Base-by-base conservation (phyloP, 169 alveolate genomes). In the Cryptosporidium sp. region DNA sequence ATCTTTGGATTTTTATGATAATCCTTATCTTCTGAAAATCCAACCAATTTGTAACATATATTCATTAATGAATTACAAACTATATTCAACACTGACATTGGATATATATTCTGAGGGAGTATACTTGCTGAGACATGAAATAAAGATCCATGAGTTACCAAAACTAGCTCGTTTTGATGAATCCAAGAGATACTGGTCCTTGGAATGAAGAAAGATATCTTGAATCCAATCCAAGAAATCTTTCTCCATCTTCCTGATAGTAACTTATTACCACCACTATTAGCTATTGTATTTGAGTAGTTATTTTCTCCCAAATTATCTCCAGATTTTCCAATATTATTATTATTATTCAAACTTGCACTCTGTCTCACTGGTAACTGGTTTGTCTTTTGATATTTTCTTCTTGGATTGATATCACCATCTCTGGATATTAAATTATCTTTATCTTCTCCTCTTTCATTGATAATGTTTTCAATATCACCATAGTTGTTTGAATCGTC, bases 171-270 rank as follows among this genome's bases (percentile, higher is more conserved):
- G 33, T 86, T 85, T 51, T 92, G 93, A 45, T 92, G 94, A 8
- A 92, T 92, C 94, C 94, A 92, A 18, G 94, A 71, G 39, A 84
- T 69, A n/a, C 93, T 91, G 29, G 71, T 67, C n/a, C 93, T 85
- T 43, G 94, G 94, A 59, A 92, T 84, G 21, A 85, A 84, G 71
- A 92, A 92, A 37, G 92, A 86, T 58, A 86, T 55, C 16, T 71
- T 84, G 18, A 89, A 58, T 21, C 93, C 92, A 31, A 92, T 59
- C 93, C 94, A 89, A 1, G 93, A 91, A n/a, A 91, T 91, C 29
- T 86, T 87, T 21, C 84, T 91, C 51, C 31, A 26, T 23, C 33
- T 55, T 26, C 67, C 67, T 26, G 67, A 55, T 16, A 8, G 2
- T n/a, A 55, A 26, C 29, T 55, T 55, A 26, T 23, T n/a, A 55